Evolutionary conservation across 2,329 filamentous ascomycete genomes (phyloP), one percentile per base, ranked within the genome.

Genomic region (Microthyrium microscopicum): DNA sequence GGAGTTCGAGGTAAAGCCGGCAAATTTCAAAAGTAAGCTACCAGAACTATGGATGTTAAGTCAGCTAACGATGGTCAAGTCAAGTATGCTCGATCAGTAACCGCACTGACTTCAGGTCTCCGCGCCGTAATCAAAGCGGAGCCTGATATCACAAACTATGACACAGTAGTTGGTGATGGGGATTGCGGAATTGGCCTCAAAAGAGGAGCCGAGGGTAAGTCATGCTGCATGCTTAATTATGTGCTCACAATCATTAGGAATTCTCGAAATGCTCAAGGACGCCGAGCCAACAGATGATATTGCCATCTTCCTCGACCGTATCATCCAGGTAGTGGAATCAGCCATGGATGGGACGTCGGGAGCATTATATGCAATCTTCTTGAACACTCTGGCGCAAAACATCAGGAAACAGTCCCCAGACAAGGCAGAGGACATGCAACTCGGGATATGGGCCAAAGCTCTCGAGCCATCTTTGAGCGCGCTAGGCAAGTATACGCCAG

Each of bases 111-210:
- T 26, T 56, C 58, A 20, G 75, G 62, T 13, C 58, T 83, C 12
- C 57, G 77, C 31, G 62, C 60, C 22, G 58, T 84, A 11, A 66
- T 82, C 40, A 63, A 60, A 0, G 75, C 65, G 1, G 76, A 81
- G 46, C 65, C 71, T 6, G 64, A 74, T 26, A 60, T 80, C 35
- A 80, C 76, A 8, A 66, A 59, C 35, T 80, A 67, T 47, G 76
- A 80, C 48, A 91, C 82, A 0, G 71, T 89, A 9, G 82, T 92
- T 17, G 84, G 84, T 26, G 84, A 93, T 49, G 84, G 84, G 29
- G 84, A 93, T 55, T 93, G 84, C 47, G 84, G 84, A 7, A 80
- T 83, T 37, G 82, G 82, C 4, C 61, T 93, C 40, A 83, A 82
- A 60, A 73, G 83, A 40, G 84, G 84, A 31, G 83, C 84, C n/a